phyloP scores from a whole-genome alignment of 2,329 filamentous ascomycete species.

The Xylaria arbuscula region DNA sequence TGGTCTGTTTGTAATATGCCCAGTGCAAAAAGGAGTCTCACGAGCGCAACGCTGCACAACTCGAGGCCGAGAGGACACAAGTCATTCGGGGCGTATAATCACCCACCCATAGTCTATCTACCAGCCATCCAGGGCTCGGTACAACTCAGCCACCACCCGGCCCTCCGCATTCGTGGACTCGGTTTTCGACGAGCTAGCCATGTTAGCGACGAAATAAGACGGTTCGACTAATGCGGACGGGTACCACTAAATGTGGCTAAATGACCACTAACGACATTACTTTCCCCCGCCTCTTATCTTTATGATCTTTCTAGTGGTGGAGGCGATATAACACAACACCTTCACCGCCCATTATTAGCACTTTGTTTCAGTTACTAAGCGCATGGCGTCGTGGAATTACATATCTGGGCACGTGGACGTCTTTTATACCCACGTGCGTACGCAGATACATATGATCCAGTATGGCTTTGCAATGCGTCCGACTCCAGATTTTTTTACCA shows the following conservation, averaged over 20 bases:
- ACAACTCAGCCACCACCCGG: neutral
- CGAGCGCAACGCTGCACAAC: constrained; percentile 90
- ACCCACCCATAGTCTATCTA: neutral
- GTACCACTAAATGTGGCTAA: constrained; percentile 1
- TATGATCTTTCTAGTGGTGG: neutral
- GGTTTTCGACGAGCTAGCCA: neutral
- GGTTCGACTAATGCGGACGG: neutral
- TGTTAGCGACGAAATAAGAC: constrained; percentile 1
- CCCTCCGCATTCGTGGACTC: neutral
- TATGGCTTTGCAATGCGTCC: constrained; percentile 6
- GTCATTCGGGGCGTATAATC: constrained; percentile 88
- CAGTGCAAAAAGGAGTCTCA: constrained; percentile 97
- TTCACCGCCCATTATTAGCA: constrained; percentile 15
- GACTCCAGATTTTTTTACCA: constrained; percentile 10
- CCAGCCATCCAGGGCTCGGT: neutral
- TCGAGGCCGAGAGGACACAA: constrained; percentile 91
- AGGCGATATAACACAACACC: neutral
- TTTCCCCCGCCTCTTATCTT: neutral
- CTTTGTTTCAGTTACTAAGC: constrained; percentile 29
- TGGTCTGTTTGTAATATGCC: constrained; percentile 50
- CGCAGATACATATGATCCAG: neutral
- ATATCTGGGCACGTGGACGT: constrained; percentile 15
- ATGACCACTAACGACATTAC: neutral
- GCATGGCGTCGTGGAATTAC: constrained; percentile 31
- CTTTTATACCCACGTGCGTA: constrained; percentile 26